A percentile compares a stretch with the other conserved stretches of the same genome.
phyloP scores from a whole-genome alignment of 78 protist genomes.

The Capsaspora owczarzaki region DNA sequence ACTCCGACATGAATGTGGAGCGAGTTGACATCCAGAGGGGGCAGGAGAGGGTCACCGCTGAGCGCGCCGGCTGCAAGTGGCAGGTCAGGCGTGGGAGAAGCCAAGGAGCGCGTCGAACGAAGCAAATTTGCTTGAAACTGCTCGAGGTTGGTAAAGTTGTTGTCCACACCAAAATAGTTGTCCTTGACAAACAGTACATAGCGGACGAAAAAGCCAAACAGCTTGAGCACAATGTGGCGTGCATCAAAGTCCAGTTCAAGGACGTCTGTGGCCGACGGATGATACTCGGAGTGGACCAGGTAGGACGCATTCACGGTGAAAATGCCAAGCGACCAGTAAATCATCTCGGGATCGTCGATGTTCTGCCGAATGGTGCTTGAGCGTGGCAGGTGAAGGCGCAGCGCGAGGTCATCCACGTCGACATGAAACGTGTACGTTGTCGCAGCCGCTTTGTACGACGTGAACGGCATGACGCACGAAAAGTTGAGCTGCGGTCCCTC shows the following conservation, averaged over 20 bases:
- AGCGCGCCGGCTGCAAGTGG: no score
- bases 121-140: not conserved
- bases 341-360: not conserved
- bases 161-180: not conserved
- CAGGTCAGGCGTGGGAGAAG: no score
- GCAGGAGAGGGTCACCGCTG: no score
- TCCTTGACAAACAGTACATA: not conserved
- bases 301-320: not conserved
- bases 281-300: not conserved
- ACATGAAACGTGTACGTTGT: no score
- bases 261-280: not conserved
- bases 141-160: not conserved
- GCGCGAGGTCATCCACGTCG: no score
- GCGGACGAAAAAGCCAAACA: not conserved
- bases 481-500: no score
- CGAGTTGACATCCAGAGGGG: not conserved
- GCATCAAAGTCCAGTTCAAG: not conserved
- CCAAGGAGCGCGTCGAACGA: not conserved
- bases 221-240: not conserved
- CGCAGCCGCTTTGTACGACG: no score
- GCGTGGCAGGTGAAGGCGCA: not conserved
- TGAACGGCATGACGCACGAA: no score
- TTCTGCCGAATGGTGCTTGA: not conserved
- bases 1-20: not conserved
- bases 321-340: not conserved